Base-by-base conservation (phyloP, 2,329 filamentous ascomycete genomes). In the Claviceps monticola region DNA sequence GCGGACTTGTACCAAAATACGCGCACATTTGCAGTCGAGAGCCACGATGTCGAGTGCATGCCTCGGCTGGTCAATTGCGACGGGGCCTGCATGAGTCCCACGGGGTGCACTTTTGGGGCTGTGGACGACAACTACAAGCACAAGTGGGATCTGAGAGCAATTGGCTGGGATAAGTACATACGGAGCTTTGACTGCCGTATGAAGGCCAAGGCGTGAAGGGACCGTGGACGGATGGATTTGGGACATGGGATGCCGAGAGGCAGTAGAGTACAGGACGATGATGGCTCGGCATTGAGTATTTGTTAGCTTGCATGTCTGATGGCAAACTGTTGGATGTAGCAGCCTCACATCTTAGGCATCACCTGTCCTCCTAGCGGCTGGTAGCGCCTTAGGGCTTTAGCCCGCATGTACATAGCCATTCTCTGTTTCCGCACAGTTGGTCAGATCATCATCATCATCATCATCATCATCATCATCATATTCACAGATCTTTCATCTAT, bases 21-120 rank as follows among this genome's bases (percentile, higher is more conserved):
- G 36, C 65, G 60, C 50, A 78, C 75, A 0, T 78, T 79, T 58
- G 72, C 72, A 2, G 72, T 72, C 7, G 74, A 78, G 54, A 72
- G 68, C 39, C 74, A 74, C 46, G 57, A 57, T 41, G 77, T 78
- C 56, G 63, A 59, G 55, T 79, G 75, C 64, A 74, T 64, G 59
- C 74, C 73, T 2, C 69, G 68, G 54, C 60, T 67, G 7, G 58
- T 59, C 50, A 51, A 60, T 23, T 78, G 75, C 59, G 63, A 63
- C 37, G 64, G 61, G 21, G 64, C 70, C 54, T 79, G 75, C 67
- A 71, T 50, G 4, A 75, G 74, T 46, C 74, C 74, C 2, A 72
- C 70, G 45, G 75, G 75, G 38, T 79, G 75, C 64, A 77, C 74
- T 0, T 68, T 74, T 53, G 75, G 74, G 38, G 59, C 66, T 7